These are phyloP conservation scores for Pseudoperonospora humuli DNA, from an alignment of 352 stramenopile genomes.

Conservation along the genomic window DNA sequence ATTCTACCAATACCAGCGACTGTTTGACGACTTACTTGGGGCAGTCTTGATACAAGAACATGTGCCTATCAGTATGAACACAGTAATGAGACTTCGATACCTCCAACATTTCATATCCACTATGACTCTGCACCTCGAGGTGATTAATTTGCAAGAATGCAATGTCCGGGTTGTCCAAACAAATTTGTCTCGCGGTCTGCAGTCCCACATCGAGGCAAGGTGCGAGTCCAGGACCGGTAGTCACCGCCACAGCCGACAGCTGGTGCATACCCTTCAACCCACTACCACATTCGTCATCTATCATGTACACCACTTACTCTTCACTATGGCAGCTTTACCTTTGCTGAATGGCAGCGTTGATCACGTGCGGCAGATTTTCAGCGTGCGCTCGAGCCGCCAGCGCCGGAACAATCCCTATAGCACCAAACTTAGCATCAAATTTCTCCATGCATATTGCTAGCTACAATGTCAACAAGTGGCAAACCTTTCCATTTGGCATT, in stretches of 20 bases:
- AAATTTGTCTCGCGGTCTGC: constrained; percentile 73
- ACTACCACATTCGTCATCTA: constrained; percentile 20
- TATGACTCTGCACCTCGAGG: constrained; percentile 69
- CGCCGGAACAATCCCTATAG: constrained; percentile 91
- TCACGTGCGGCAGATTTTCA: constrained; percentile 92
- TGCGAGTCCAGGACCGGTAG: constrained; percentile 93
- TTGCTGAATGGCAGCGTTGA: constrained; percentile 84
- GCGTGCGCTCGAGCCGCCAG: constrained; percentile 91
- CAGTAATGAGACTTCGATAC: neutral
- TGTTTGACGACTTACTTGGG: constrained; percentile 28
- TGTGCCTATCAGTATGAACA: constrained; percentile 65
- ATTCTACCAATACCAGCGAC: neutral
- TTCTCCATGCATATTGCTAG: neutral
- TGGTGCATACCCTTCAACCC: constrained; percentile 62
- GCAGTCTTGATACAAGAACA: constrained; percentile 91
- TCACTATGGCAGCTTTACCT: constrained; percentile 47
- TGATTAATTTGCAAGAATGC: constrained; percentile 97
- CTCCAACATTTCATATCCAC: neutral
- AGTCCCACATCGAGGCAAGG: constrained; percentile 95
- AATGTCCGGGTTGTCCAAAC: constrained; percentile 69
- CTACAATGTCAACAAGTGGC: neutral
- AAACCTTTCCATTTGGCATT: constrained; percentile 79
- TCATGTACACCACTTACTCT: too few relatives aligned
- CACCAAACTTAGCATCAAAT: neutral
- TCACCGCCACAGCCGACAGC: constrained; percentile 94